Evolutionary conservation across 1,139 yeast species (phyloP).

Genomic region (Pichia sp.): DNA sequence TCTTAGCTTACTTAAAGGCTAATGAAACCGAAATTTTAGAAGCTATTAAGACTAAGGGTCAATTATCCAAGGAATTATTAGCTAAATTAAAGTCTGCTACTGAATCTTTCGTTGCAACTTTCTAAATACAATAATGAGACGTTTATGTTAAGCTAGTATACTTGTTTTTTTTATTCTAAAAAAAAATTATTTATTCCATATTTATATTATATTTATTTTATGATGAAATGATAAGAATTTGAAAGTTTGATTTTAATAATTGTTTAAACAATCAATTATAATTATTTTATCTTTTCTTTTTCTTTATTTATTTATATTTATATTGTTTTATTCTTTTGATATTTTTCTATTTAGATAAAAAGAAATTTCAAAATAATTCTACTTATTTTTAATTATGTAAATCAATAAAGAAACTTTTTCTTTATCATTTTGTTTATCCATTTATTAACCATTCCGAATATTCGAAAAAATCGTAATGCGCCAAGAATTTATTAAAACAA

Average conservation of each 20-base stretch:
- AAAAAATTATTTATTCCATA: constrained; percentile 19
- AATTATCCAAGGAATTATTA: constrained; percentile 80
- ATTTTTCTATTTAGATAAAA: constrained; percentile 6
- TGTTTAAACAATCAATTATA: not conserved
- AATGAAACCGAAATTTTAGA: constrained; percentile 80
- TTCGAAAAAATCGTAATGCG: too few relatives aligned
- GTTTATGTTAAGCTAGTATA: constrained; percentile 17
- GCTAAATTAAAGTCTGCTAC: constrained; percentile 86
- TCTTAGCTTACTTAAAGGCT: constrained; percentile 85
- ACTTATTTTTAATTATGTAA: too few relatives aligned
- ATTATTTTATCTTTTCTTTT: constrained; percentile 5
- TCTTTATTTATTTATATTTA: constrained; percentile 12
- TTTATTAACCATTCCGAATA: too few relatives aligned
- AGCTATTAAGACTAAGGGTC: constrained; percentile 85
- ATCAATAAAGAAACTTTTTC: too few relatives aligned
- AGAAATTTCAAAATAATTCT: constrained; percentile 3
- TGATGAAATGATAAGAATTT: constrained; percentile 20
- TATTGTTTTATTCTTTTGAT: constrained; percentile 3
- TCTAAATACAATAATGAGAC: constrained; percentile 36
- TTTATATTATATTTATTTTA: constrained; percentile 21
- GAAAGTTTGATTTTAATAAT: constrained; percentile 7
- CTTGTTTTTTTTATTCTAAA: constrained; percentile 14
- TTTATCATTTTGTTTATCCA: too few relatives aligned
- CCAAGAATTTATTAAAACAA: too few relatives aligned
- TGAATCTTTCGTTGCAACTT: constrained; percentile 86